Percentiles rank a stretch among this genome's conserved stretches.
Evolutionary conservation across 1,139 yeast genomes (phyloP).

Genomic region (Kluyveromyces sp.): DNA sequence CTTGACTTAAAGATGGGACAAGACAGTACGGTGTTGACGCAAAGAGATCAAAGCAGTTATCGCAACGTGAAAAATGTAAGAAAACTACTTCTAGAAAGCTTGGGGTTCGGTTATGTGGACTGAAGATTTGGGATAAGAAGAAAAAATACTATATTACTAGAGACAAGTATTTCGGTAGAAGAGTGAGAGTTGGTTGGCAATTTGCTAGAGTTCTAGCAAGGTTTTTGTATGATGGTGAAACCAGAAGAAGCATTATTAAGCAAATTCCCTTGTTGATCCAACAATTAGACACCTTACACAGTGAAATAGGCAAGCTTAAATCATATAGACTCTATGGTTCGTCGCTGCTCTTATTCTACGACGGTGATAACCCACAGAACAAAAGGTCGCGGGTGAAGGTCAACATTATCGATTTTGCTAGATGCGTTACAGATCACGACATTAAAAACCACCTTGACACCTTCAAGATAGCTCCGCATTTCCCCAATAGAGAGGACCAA

Average conservation of each 20-base stretch:
- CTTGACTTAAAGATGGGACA: conserved; percentile 94
- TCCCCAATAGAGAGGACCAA: conserved; percentile 55
- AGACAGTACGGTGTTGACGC: conserved; percentile 98
- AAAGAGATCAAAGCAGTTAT: conserved; percentile 54
- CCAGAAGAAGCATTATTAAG: conserved; percentile 49
- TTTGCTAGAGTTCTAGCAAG: conserved; percentile 68
- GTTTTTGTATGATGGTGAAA: conserved; percentile 70
- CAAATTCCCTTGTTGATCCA: conserved; percentile 62
- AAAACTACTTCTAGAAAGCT: conserved; percentile 71
- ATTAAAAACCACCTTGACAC: conserved; percentile 28
- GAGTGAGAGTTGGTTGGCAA: conserved; percentile 63
- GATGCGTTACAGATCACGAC: conserved; percentile 72
- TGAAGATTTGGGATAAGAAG: conserved; percentile 69
- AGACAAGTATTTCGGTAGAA: conserved; percentile 90
- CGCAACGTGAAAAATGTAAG: conserved; percentile 77
- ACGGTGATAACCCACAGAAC: conserved; percentile 39
- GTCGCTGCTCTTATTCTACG: conserved; percentile 81
- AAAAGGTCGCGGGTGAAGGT: conserved; percentile 37
- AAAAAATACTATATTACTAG: conserved; percentile 49
- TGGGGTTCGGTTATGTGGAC: conserved; percentile 93
- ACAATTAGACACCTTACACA: conserved; percentile 51
- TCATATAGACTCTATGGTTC: conserved; percentile 95
- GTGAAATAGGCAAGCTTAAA: conserved; percentile 45
- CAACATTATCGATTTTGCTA: conserved; percentile 91
- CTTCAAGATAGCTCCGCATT: conserved; percentile 59